Evolutionary conservation across 345 rosid genomes (phyloP).

Genomic region (Lagerstroemia speciosa): DNA sequence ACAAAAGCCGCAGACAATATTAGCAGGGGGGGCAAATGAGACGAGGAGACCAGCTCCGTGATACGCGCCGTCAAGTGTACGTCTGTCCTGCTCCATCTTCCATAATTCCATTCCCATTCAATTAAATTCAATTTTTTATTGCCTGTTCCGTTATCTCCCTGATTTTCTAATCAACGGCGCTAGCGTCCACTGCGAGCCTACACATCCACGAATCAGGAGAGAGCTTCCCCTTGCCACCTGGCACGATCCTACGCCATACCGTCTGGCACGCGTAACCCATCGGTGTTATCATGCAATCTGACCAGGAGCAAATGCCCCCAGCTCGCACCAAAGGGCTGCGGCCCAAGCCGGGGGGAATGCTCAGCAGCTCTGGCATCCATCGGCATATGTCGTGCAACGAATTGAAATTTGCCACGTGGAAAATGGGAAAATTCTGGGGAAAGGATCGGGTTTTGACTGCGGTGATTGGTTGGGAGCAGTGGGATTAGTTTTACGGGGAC

Average conservation of each 20-base stretch:
- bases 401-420: background rate
- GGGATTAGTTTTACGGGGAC: background rate
- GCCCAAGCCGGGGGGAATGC: background rate
- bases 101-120: background rate
- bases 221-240: background rate
- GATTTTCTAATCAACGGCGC: background rate
- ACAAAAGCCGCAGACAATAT: background rate
- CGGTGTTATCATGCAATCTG: background rate
- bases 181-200: constrained; percentile 15
- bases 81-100: background rate
- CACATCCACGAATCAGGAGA: constrained; percentile 1
- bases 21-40: background rate
- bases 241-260: background rate
- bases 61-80: constrained; percentile 17
- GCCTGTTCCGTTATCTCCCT: background rate
- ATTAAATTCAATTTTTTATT: background rate
- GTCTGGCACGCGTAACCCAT: background rate
- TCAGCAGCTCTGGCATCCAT: background rate
- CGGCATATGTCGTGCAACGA: background rate
- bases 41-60: constrained; percentile 16
- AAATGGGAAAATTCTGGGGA: background rate
- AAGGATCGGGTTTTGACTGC: background rate
- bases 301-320: too few relatives aligned
- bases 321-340: background rate
- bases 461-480: background rate